phyloP scores from a whole-genome alignment of 2,329 filamentous ascomycete species.

The Teratosphaeria zuluensis region DNA sequence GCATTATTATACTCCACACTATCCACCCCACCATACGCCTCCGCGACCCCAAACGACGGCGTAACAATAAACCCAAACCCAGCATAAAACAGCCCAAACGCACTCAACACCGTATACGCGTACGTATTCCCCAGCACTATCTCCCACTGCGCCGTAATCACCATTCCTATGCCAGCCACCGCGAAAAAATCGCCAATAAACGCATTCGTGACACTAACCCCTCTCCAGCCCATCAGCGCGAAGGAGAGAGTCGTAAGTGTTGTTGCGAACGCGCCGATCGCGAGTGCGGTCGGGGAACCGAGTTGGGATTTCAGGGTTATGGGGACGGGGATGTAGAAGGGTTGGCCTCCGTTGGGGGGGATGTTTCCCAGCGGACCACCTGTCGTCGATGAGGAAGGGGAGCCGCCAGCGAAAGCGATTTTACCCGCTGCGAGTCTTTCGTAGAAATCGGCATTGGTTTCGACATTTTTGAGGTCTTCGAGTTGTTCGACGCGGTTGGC shows the following conservation, averaged over 20 bases:
- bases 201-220: constrained; percentile 41
- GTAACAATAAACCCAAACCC: constrained; percentile 42
- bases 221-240: constrained; percentile 47
- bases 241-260: constrained; percentile 46
- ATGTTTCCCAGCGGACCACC: no score
- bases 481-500: constrained; percentile 19
- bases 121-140: constrained; percentile 43
- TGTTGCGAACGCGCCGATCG: constrained; percentile 45
- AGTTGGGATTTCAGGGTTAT: constrained; percentile 23
- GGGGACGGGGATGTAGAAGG: constrained; percentile 22
- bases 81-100: constrained; percentile 46
- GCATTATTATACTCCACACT: constrained; percentile 39
- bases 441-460: constrained; percentile 19
- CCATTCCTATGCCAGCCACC: constrained; percentile 40
- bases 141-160: constrained; percentile 49
- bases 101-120: constrained; percentile 44
- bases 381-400: not conserved
- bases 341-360: constrained; percentile 4
- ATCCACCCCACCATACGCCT: constrained; percentile 34
- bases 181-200: constrained; percentile 49
- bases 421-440: constrained; percentile 20
- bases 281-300: constrained; percentile 35
- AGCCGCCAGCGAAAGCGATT: constrained; percentile 4
- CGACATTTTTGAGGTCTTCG: constrained; percentile 18
- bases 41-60: constrained; percentile 36